Base-by-base conservation (phyloP, 441 rosid species). In the Lepidium campestre region DNA sequence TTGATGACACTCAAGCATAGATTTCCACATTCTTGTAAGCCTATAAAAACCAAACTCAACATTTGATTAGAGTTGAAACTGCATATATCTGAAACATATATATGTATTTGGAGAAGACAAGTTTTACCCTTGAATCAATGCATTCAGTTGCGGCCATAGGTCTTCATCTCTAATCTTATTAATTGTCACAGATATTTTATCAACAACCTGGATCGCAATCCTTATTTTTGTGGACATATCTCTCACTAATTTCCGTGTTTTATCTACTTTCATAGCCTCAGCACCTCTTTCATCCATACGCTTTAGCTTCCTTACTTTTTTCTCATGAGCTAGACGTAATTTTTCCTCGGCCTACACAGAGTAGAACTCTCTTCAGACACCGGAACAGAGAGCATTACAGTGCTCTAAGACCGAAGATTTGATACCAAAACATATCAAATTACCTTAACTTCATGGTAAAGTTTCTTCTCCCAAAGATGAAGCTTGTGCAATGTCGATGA, bases 101-200 rank as follows among this genome's bases (percentile, higher is more conserved):
- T 6, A 29, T 29, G n/a, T 29, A 32, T 13, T 20, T 2, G 10
- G 12, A 48, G 56, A n/a, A 34, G 15, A 18, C 29, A 47, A 10
- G 25, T 48, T 49, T 40, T 85, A 94, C 99, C 97, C 99, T 67
- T 83, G 83, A 71, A 94, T 91, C 72, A 94, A 80, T 73, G 86
- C 94, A 65, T 82, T 78, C 6, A 91, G 75, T 49, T 87, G 98
- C 1, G 98, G 99, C 97, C 97, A 94, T 11, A 94, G 79, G 70
- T 94, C 99, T 80, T 91, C 98, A 37, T 94, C 98, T 71, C 96
- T 83, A 57, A 94, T 94, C 83, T 86, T 94, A 80, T 82, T 94
- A 67, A 94, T 88, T 1, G 85, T 89, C 22, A 84, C 76, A 1
- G 98, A 89, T 63, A 86, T 82, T 82, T 82, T 94, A 75, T 94